Base-by-base conservation (phyloP, 768 basidiomycete genomes). In the Obba rivulosa region DNA sequence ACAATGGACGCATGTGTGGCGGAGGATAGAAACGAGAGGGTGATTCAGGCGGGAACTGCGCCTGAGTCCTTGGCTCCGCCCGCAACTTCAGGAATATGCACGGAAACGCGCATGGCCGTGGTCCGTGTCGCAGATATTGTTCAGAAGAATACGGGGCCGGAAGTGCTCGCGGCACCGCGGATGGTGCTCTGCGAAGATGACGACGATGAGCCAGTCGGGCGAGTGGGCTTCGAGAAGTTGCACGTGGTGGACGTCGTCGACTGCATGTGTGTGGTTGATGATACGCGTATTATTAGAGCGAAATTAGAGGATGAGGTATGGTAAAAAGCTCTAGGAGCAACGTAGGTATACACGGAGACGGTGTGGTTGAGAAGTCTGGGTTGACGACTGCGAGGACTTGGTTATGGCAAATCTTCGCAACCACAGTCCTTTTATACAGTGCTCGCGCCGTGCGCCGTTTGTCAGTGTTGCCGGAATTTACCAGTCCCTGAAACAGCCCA, bases 121-220 rank as follows among this genome's bases (percentile, higher is more conserved):
- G 28, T 13, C 5, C 13, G 13, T 31, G 5, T 7, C 13, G 28
- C 28, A 31, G 28, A 13, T 31, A 31, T 31, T 23, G 41, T 13
- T 52, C 48, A 58, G 51, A 58, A 58, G 51, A 58, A 58, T 18
- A 58, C 54, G 14, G 57, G 57, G 4, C 51, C 57, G 23, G 54
- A 53, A 8, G 51, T 50, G 39, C 51, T 49, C 20, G 57, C 57
- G 38, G 43, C 45, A 25, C 36, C 34, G 38, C 57, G 57, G 40
- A 58, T 58, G 51, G 41, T 28, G 22, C 50, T 8, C 28, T 41
- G 28, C 34, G 22, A 8, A 41, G 41, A 18, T 43, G 35, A 1
- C 50, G 50, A 34, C 50, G 46, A 13, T 50, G 21, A 4, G 50
- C 46, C 20, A 20, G 46, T 35, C 4, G 56, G 44, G 7, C 45